These are phyloP conservation scores for Ascosphaera aggregata DNA, from an alignment of 2,329 filamentous ascomycete species.

Conservation along the genomic window DNA sequence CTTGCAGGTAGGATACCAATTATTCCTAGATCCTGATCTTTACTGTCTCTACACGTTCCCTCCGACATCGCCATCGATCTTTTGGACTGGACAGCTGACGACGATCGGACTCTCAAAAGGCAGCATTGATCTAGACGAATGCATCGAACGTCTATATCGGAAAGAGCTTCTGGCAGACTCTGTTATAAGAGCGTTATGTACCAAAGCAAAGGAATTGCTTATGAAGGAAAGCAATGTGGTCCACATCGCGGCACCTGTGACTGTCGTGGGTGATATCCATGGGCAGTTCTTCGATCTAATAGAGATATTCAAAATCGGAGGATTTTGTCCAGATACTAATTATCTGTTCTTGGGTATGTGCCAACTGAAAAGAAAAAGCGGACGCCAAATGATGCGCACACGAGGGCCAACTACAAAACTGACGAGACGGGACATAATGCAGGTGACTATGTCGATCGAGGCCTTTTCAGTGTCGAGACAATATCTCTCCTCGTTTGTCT, in stretches of 20 bases:
- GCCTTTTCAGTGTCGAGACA: constrained; percentile 96
- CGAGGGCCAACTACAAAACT: not conserved
- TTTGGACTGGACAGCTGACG: not conserved
- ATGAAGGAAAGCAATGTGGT: constrained; percentile 99
- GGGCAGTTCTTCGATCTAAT: constrained; percentile 98
- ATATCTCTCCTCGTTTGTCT: constrained; percentile 94
- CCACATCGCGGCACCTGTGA: constrained; percentile 84
- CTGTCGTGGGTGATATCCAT: constrained; percentile 95
- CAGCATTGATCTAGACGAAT: constrained; percentile 95
- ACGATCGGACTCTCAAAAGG: constrained; percentile 26
- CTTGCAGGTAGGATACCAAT: not conserved
- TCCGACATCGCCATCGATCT: too few species aligned
- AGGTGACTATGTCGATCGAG: constrained; percentile 96
- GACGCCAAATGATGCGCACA: not conserved
- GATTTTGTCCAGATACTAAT: constrained; percentile 92
- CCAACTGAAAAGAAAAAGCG: not conserved
- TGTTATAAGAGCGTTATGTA: constrained; percentile 89
- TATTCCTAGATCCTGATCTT: not conserved
- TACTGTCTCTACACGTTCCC: too few species aligned
- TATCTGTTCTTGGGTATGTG: constrained; percentile 75
- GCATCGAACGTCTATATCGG: constrained; percentile 87
- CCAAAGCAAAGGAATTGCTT: constrained; percentile 93
- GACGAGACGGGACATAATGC: constrained; percentile 3
- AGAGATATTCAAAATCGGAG: constrained; percentile 96
- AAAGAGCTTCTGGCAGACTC: constrained; percentile 94